Evolutionary conservation across 2,329 filamentous ascomycete species (phyloP).

Genomic region (Neoscytalidium dimidiatum): DNA sequence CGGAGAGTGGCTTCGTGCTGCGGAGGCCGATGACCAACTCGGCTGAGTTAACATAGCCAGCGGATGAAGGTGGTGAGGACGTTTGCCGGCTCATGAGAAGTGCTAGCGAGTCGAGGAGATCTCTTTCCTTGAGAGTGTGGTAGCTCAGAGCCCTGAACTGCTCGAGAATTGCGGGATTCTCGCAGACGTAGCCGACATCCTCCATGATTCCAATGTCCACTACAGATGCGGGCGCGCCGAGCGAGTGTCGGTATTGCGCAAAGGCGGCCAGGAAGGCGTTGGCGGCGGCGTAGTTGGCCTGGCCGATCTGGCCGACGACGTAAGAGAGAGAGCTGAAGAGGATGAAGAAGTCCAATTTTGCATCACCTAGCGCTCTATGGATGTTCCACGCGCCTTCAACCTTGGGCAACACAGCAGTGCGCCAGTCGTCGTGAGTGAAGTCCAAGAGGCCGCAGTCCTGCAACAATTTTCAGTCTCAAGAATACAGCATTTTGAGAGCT

Average conservation of each 20-base stretch:
- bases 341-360: conserved; percentile 31
- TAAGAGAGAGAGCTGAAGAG: conserved; percentile 30
- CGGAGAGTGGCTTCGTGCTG: conserved; percentile 25
- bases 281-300: conserved; percentile 50
- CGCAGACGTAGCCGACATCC: conserved; percentile 41
- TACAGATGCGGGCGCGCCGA: conserved; percentile 42
- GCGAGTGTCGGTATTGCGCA: conserved; percentile 23
- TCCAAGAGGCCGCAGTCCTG: not conserved
- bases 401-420: conserved; percentile 21
- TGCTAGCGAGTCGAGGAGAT: conserved; percentile 8
- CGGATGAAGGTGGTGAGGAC: not conserved
- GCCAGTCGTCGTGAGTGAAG: conserved; percentile 23
- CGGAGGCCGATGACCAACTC: conserved; percentile 23
- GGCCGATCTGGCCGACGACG: conserved; percentile 34
- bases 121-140: conserved; percentile 5
- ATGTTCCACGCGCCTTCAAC: conserved; percentile 29
- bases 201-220: conserved; percentile 57
- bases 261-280: conserved; percentile 39
- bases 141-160: not conserved
- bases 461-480: not conserved
- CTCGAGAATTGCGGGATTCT: conserved; percentile 12
- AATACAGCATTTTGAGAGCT: not conserved
- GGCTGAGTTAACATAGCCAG: not conserved
- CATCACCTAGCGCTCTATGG: conserved; percentile 22
- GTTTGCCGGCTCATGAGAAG: not conserved